A percentile compares a stretch with the other conserved stretches of the same genome.
Conservation (phyloP, 208 protist genomes). For the Tritrichomonas musculus region DNA sequence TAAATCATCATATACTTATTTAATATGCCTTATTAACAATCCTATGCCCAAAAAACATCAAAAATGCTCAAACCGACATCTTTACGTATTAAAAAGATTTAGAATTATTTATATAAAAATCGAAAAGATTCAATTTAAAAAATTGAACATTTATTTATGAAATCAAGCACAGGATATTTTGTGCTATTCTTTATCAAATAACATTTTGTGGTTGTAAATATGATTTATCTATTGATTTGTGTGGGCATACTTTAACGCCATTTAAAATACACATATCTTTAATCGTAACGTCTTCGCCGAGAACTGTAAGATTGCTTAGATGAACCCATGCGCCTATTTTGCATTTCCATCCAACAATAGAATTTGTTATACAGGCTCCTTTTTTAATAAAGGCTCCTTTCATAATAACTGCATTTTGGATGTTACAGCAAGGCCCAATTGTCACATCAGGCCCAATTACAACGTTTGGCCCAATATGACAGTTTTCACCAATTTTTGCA, state of each 20-base stretch:
- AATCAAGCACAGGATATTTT: too few relatives aligned
- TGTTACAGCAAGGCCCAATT: slow-evolving; percentile 63
- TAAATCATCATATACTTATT: too few relatives aligned
- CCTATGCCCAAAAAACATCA: too few relatives aligned
- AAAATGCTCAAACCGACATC: too few relatives aligned
- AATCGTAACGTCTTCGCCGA: neutral
- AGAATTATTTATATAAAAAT: too few relatives aligned
- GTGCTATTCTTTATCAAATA: too few relatives aligned
- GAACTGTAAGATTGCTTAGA: neutral
- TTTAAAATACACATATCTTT: neutral
- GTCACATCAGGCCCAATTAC: slow-evolving; percentile 78
- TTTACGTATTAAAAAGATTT: too few relatives aligned
- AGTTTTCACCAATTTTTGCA: slow-evolving; percentile 74
- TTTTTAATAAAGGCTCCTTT: neutral
- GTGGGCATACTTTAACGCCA: neutral
- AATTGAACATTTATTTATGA: too few relatives aligned
- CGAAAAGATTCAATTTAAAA: too few relatives aligned
- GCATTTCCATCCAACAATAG: slow-evolving; percentile 41
- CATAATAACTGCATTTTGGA: slow-evolving; percentile 33
- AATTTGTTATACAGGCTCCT: neutral
- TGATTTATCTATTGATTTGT: neutral
- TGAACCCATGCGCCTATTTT: slow-evolving; percentile 33
- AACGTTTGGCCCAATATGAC: slow-evolving; percentile 81
- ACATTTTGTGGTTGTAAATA: neutral
- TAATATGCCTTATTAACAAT: too few relatives aligned